Percentiles rank a stretch among this genome's conserved stretches.
phyloP scores from a whole-genome alignment of 2,329 filamentous ascomycete genomes.

The Dactylellina parvicollis region DNA sequence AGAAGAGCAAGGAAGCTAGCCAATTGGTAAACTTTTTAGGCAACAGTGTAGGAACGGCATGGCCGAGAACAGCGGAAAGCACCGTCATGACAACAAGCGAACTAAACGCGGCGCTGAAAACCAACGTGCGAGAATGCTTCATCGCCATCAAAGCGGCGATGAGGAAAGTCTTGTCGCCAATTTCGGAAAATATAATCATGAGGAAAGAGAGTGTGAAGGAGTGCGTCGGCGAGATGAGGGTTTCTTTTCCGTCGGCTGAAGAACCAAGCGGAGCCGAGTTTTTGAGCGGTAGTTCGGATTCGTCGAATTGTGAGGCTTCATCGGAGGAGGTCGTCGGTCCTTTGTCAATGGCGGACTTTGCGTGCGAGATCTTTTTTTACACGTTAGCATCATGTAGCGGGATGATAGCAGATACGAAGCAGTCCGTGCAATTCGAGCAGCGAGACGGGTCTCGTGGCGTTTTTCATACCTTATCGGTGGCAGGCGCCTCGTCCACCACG shows the following conservation, averaged over 20 bases:
- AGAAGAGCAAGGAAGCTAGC: constrained; percentile 83
- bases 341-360: constrained; percentile 7
- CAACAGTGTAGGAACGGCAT: constrained; percentile 88
- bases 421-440: background rate
- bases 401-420: background rate
- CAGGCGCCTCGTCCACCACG: constrained; percentile 59
- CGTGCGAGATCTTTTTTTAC: background rate
- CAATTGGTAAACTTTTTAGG: constrained; percentile 91
- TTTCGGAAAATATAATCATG: constrained; percentile 97
- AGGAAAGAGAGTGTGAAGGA: constrained; percentile 91
- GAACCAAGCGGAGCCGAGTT: constrained; percentile 58
- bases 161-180: constrained; percentile 98
- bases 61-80: constrained; percentile 88
- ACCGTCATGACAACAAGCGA: constrained; percentile 95
- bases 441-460: constrained; percentile 15
- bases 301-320: constrained; percentile 30
- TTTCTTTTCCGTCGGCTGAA: constrained; percentile 23
- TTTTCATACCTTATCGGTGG: constrained; percentile 58
- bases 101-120: constrained; percentile 93
- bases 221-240: constrained; percentile 67
- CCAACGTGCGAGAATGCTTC: constrained; percentile 91
- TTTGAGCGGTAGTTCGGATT: constrained; percentile 66
- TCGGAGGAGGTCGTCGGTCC: constrained; percentile 30
- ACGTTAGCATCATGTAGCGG: background rate
- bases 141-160: constrained; percentile 98